Evolutionary conservation across 441 rosid genomes (phyloP).

Genomic region (Flueggea neowawraea): DNA sequence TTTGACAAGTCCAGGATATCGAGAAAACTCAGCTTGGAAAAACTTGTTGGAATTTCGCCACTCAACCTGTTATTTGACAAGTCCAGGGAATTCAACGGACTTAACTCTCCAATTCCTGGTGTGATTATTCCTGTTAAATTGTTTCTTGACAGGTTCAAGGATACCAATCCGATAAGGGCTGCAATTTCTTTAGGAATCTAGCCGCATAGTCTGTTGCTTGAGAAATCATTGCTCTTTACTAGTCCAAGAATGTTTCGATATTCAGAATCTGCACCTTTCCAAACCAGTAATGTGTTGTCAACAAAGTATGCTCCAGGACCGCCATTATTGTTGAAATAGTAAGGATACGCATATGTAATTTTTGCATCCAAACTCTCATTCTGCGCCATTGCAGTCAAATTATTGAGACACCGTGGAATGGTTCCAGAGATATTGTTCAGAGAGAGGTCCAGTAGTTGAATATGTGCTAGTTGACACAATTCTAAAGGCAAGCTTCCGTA

Average conservation of each 20-base stretch:
- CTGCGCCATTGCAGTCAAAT: too few species aligned
- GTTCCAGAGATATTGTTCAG: too few species aligned
- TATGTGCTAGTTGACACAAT: too few species aligned
- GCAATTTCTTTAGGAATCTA: not conserved
- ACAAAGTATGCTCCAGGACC: too few species aligned
- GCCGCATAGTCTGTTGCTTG: constrained; percentile 8
- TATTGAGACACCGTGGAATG: too few species aligned
- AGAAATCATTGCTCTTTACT: constrained; percentile 6
- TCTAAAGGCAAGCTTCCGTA: too few species aligned
- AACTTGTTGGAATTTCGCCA: not conserved
- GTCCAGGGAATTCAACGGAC: constrained; percentile 7
- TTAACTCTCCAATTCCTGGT: not conserved
- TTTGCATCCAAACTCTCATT: too few species aligned
- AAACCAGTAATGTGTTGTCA: not conserved
- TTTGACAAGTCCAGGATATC: constrained; percentile 4
- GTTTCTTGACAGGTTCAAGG: constrained; percentile 8
- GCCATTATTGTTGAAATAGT: too few species aligned
- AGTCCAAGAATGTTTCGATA: constrained; percentile 1
- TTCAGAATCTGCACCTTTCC: constrained; percentile 1
- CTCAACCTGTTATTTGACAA: constrained; percentile 2
- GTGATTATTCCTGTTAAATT: constrained; percentile 10
- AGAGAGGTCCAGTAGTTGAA: too few species aligned
- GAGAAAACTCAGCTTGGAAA: not conserved
- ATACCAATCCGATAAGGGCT: constrained; percentile 2
- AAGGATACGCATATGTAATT: too few species aligned